These are phyloP conservation scores for Rheum nobile DNA, from an alignment of 148 eudicot genomes.

Conservation along the genomic window DNA sequence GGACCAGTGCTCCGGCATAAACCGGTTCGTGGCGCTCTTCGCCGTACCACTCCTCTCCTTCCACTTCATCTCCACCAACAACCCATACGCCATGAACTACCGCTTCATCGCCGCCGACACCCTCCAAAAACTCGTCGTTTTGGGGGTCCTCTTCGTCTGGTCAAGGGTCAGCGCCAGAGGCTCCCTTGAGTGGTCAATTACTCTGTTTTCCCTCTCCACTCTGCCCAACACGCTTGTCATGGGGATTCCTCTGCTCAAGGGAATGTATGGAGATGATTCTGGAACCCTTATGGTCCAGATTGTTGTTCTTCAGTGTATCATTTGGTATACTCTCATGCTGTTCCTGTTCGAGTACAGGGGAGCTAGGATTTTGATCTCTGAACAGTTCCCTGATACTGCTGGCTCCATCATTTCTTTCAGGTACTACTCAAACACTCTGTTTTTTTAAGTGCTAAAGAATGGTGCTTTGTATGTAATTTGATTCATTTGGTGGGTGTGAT, in stretches of 20 bases:
- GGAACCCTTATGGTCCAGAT: conserved; percentile 75
- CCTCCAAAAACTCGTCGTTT: conserved; percentile 56
- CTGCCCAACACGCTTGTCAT: conserved; percentile 79
- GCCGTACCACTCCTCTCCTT: conserved; percentile 75
- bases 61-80: conserved; percentile 70
- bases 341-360: conserved; percentile 78
- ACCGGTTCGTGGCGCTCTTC: conserved; percentile 70
- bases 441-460: no score
- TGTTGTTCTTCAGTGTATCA: conserved; percentile 69
- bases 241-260: conserved; percentile 74
- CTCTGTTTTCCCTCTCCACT: conserved; percentile 62
- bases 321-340: conserved; percentile 75
- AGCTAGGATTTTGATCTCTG: conserved; percentile 53
- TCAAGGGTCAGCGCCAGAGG: conserved; percentile 40
- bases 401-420: conserved; percentile 45
- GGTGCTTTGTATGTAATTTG: no score
- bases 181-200: conserved; percentile 69
- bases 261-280: conserved; percentile 67
- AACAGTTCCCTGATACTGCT: conserved; percentile 67
- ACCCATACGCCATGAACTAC: conserved; percentile 71
- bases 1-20: conserved; percentile 81
- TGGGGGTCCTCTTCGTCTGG: conserved; percentile 43
- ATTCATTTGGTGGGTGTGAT: neutral
- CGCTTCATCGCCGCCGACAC: conserved; percentile 77
- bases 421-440: neutral